Evolutionary conservation across 208 protist genomes (phyloP), one percentile per base, ranked within the genome.

Genomic region (Angomonas ambiguus): DNA sequence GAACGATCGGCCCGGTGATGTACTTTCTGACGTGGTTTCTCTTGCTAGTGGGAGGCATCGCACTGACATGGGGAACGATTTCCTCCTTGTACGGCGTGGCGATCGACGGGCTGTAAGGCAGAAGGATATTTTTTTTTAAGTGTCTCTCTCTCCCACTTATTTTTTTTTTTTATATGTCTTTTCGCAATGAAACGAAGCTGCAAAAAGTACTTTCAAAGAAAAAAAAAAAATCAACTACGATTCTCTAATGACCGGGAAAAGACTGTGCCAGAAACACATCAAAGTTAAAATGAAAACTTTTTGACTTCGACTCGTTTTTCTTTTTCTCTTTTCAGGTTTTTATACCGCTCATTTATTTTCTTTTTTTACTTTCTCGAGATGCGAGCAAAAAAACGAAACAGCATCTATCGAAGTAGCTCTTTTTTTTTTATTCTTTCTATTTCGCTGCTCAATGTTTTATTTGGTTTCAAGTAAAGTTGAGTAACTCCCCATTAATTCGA

Each of bases 61-160:
- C 67, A 0, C 62, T 90, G 27, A 77, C 84, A 5, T 89, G 85
- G 60, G 83, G 83, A 31, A 93, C 87, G 3, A 65, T 60, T 13
- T 77, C 77, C 32, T 72, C 81, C 35, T 80, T 92, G 42, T 18
- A 58, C 20, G 2, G 34, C 22, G 20, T 51, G 8, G 45, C 45
- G 18, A 53, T 53, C 45, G 20, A 53, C 45, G 45, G 45, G 13
- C 10, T 49, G 6, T 41, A 42, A 42, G 49, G 22, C 18, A 30
- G 22, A 25, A 63, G 28, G n/a, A 34, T n/a, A 22, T 45, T 63
- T 49, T 62, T 62, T 13, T 38, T 38, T 33, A 16, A n/a, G 38
- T 45, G 38, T 45, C n/a, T n/a, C n/a, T n/a, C n/a, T n/a, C n/a
- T n/a, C 20, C 51, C 20, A 10, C 18, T n/a, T 57, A 10, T 6